These are phyloP conservation scores for Trametes cinnabarina DNA, from an alignment of 768 basidiomycete genomes.

Conservation along the genomic window DNA sequence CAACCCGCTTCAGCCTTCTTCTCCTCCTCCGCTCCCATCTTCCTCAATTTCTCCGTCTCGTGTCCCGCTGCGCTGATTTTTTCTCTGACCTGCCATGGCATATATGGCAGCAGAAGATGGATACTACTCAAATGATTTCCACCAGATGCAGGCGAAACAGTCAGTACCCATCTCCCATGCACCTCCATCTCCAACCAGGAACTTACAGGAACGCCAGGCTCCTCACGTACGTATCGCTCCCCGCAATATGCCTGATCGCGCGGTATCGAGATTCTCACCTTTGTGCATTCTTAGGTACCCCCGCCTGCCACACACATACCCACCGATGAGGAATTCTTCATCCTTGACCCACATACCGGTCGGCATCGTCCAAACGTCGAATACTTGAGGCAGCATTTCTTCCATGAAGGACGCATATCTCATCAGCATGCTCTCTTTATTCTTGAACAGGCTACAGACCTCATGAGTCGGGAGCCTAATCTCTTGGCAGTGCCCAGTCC, in stretches of 20 bases:
- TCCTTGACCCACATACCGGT: constrained; percentile 41
- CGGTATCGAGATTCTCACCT: not conserved
- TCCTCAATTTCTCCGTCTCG: not conserved
- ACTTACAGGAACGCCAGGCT: constrained; percentile 35
- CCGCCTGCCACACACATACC: constrained; percentile 24
- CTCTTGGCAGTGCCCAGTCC: constrained; percentile 84
- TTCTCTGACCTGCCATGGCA: not conserved
- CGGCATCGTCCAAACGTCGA: constrained; percentile 69
- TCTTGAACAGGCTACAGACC: constrained; percentile 59
- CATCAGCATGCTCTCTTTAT: constrained; percentile 87
- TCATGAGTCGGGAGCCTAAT: constrained; percentile 78
- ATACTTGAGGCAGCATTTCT: constrained; percentile 87
- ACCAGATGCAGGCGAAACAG: constrained; percentile 21
- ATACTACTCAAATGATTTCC: constrained; percentile 22
- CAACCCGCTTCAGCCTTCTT: too few relatives aligned
- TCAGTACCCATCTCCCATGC: constrained; percentile 14
- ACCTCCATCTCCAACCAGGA: constrained; percentile 23
- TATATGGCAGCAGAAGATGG: not conserved
- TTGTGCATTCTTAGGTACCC: constrained; percentile 16
- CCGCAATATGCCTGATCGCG: too few relatives aligned
- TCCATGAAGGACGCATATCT: constrained; percentile 77
- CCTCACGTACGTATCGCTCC: constrained; percentile 34
- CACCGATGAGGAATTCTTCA: constrained; percentile 28
- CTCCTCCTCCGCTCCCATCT: not conserved
- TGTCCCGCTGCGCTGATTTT: not conserved